Conservation (phyloP, 2,329 filamentous ascomycete genomes). For the Cadophora sp. region DNA sequence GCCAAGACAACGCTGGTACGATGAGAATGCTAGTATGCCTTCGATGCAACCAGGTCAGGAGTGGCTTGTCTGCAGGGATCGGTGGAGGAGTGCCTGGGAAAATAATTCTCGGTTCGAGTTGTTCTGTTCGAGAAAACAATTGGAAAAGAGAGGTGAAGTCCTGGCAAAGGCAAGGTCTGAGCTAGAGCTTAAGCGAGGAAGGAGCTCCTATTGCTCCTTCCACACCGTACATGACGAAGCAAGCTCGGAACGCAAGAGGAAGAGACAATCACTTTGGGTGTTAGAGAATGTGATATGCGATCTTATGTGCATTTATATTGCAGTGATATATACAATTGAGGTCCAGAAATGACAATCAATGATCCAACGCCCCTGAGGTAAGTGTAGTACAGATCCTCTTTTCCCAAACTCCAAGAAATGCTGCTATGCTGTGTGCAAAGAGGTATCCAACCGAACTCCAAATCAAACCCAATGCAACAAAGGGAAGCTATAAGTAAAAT, state of each 20-base stretch:
- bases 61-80: neutral
- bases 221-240: neutral
- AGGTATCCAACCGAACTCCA: neutral
- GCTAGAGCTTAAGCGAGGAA: neutral
- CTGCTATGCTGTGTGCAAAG: conserved; percentile 1
- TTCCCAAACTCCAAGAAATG: conserved; percentile 10
- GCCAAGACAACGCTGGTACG: too few species aligned
- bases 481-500: neutral
- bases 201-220: neutral
- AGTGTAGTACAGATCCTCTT: neutral
- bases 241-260: too few species aligned
- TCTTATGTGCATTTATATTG: neutral
- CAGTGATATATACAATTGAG: neutral
- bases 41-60: neutral
- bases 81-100: neutral
- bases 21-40: neutral
- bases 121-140: neutral
- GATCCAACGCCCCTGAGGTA: neutral
- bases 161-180: neutral
- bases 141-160: neutral
- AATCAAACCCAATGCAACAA: neutral
- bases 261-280: too few species aligned
- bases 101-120: neutral
- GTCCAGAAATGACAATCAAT: neutral
- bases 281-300: neutral